These are phyloP conservation scores for Colletotrichum lentis DNA, from an alignment of 2,329 filamentous ascomycete genomes.

Conservation along the genomic window DNA sequence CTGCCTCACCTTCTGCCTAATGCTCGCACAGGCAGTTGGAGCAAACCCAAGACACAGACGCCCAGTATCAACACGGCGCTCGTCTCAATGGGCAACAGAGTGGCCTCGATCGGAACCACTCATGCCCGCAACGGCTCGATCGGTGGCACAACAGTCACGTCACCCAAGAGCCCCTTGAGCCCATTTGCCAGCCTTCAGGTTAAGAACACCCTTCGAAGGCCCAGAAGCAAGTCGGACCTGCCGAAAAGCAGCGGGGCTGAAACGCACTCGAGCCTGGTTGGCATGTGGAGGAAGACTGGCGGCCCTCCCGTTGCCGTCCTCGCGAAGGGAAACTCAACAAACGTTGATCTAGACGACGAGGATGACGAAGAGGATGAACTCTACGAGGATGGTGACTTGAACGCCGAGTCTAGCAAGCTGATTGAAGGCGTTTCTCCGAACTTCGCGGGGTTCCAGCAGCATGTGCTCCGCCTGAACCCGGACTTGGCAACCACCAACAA, in stretches of 20 bases:
- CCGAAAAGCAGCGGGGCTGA: constrained; percentile 50
- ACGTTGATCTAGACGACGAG: constrained; percentile 53
- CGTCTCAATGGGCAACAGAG: constrained; percentile 61
- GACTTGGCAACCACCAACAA: constrained; percentile 62
- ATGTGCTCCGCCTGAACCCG: constrained; percentile 80
- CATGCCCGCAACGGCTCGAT: constrained; percentile 69
- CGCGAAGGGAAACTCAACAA: constrained; percentile 45
- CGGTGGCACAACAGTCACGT: constrained; percentile 61
- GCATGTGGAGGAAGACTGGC: constrained; percentile 61
- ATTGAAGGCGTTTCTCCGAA: constrained; percentile 76
- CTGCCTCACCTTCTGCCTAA: constrained; percentile 58
- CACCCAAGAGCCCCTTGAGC: constrained; percentile 63
- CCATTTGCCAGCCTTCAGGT: constrained; percentile 56
- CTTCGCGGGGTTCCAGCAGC: constrained; percentile 76
- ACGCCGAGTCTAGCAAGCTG: constrained; percentile 67
- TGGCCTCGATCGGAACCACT: constrained; percentile 64
- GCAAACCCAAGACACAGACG: constrained; percentile 56
- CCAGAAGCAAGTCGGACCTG: constrained; percentile 63
- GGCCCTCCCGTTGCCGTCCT: constrained; percentile 63
- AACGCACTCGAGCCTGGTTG: constrained; percentile 53
- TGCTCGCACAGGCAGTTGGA: constrained; percentile 60
- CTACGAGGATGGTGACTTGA: constrained; percentile 67
- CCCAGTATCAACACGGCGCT: constrained; percentile 69
- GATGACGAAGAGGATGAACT: constrained; percentile 68
- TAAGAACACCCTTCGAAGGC: constrained; percentile 61